Evolutionary conservation across 2,329 filamentous ascomycete genomes (phyloP).

Genomic region (Epichloe scottii): DNA sequence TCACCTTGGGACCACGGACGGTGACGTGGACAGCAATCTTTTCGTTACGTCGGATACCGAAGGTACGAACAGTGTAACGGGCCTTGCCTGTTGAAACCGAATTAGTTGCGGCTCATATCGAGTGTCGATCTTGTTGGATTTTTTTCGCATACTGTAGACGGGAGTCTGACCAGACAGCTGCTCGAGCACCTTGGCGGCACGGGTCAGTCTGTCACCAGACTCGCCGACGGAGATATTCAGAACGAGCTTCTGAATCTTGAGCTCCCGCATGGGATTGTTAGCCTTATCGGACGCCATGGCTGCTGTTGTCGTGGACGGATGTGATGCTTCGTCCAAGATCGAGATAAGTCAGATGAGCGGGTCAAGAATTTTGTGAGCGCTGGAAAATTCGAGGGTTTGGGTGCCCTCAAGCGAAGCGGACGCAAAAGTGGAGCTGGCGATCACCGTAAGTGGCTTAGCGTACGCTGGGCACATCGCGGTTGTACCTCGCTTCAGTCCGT

Average conservation of each 20-base stretch:
- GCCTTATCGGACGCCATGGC: constrained; percentile 62
- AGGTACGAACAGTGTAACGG: constrained; percentile 99
- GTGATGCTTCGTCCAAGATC: constrained; percentile 23
- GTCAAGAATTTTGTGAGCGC: constrained; percentile 23
- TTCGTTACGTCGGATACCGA: constrained; percentile 99
- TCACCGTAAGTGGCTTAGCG: constrained; percentile 14
- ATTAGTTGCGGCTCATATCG: constrained; percentile 8
- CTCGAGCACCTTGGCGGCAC: constrained; percentile 99
- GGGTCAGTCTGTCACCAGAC: constrained; percentile 99
- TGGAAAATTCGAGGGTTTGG: constrained; percentile 28
- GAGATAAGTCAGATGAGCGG: constrained; percentile 14
- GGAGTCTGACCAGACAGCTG: constrained; percentile 99
- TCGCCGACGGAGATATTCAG: constrained; percentile 99
- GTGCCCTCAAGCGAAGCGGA: constrained; percentile 24
- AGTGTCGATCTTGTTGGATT: not conserved
- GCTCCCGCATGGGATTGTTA: constrained; percentile 98
- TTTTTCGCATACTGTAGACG: constrained; percentile 71
- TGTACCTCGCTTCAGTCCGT: constrained; percentile 26
- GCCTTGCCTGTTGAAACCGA: constrained; percentile 64
- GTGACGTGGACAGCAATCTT: constrained; percentile 99
- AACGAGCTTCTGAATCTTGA: constrained; percentile 98
- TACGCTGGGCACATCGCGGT: constrained; percentile 15
- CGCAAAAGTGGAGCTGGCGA: constrained; percentile 11
- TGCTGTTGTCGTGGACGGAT: constrained; percentile 24
- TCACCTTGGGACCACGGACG: constrained; percentile 79